Evolutionary conservation across 1,284 basidiomycete genomes (phyloP).

Genomic region (Pascua guehoae): DNA sequence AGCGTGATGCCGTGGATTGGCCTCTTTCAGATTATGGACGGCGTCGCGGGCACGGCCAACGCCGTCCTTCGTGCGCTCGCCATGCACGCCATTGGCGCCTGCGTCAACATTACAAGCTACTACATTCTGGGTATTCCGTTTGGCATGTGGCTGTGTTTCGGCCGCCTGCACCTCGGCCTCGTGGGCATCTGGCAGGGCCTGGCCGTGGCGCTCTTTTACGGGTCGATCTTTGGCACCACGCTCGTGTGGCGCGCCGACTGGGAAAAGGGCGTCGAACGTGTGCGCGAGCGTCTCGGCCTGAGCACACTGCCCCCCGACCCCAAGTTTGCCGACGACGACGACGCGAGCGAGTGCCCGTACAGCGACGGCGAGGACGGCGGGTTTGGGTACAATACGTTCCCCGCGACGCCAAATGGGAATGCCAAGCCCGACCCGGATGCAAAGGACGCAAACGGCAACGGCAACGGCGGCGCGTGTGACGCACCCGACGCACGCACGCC

Average conservation of each 20-base stretch:
- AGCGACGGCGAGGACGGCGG: not conserved
- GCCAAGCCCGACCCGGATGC: no score
- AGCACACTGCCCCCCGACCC: constrained; percentile 8
- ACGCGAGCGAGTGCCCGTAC: not conserved
- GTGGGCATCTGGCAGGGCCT: constrained; percentile 54
- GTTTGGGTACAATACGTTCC: not conserved
- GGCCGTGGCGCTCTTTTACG: constrained; percentile 50
- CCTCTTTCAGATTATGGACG: constrained; percentile 69
- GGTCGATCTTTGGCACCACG: constrained; percentile 37
- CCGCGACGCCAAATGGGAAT: no score
- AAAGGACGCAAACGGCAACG: no score
- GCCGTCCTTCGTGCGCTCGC: constrained; percentile 76
- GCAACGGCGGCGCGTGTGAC: no score
- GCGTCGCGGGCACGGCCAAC: constrained; percentile 62
- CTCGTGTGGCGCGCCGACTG: constrained; percentile 51
- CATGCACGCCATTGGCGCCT: constrained; percentile 54
- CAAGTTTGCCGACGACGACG: constrained; percentile 14
- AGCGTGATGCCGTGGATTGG: constrained; percentile 65
- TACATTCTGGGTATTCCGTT: constrained; percentile 53
- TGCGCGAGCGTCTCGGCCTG: constrained; percentile 42
- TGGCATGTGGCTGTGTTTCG: constrained; percentile 52
- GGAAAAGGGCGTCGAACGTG: constrained; percentile 47
- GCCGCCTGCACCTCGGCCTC: constrained; percentile 38
- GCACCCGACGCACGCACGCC: no score
- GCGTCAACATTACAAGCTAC: constrained; percentile 53